Evolutionary conservation across 768 basidiomycete species (phyloP).

Genomic region (Melanogaster broomeanus): DNA sequence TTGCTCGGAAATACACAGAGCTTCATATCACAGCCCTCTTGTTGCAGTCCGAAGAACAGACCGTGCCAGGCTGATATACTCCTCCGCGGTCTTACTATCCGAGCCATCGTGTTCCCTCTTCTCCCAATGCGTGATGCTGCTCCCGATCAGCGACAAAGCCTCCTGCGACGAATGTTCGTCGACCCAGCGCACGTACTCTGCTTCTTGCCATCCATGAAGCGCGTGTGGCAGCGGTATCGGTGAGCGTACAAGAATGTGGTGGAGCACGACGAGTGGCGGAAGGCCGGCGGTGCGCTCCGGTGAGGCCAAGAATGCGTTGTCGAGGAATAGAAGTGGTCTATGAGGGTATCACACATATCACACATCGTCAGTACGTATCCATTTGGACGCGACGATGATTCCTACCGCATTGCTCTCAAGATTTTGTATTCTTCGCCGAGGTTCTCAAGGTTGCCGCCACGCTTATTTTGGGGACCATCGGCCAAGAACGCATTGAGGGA

Average conservation of each 20-base stretch:
- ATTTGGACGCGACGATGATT: neutral
- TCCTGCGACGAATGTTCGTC: slow-evolving; percentile 87
- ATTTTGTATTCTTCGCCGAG: slow-evolving; percentile 88
- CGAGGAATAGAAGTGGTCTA: slow-evolving; percentile 89
- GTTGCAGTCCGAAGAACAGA: slow-evolving; percentile 57
- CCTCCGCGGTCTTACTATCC: slow-evolving; percentile 46
- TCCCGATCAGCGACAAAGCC: slow-evolving; percentile 76
- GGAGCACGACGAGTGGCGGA: slow-evolving; percentile 86
- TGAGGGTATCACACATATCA: neutral
- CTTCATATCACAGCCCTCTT: slow-evolving; percentile 7
- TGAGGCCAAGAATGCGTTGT: slow-evolving; percentile 67
- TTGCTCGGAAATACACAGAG: neutral
- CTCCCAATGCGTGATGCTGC: slow-evolving; percentile 79
- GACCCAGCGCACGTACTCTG: slow-evolving; percentile 96
- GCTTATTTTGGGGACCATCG: slow-evolving; percentile 56
- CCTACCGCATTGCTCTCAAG: slow-evolving; percentile 83
- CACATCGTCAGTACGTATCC: neutral
- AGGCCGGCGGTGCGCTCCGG: slow-evolving; percentile 71
- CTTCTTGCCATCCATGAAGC: slow-evolving; percentile 91
- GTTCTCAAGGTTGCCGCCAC: slow-evolving; percentile 66
- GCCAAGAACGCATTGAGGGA: slow-evolving; percentile 78
- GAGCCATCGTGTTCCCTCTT: slow-evolving; percentile 61
- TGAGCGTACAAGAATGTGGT: slow-evolving; percentile 90
- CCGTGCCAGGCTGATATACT: slow-evolving; percentile 69
- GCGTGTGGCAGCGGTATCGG: slow-evolving; percentile 85